phyloP scores from a whole-genome alignment of 345 rosid species.

The Nephelium lappaceum region DNA sequence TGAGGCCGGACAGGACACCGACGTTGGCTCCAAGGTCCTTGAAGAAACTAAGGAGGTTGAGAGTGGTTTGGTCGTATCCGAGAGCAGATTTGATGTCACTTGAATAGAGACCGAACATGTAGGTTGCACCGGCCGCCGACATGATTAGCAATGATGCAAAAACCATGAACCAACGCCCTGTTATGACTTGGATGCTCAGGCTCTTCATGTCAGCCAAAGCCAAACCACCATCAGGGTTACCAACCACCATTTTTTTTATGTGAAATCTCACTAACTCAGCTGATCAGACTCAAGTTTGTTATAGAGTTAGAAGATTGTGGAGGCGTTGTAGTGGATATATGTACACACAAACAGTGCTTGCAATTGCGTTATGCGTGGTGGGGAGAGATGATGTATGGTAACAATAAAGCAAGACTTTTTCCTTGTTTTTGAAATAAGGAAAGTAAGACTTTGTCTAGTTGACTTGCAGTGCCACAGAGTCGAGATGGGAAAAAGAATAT shows the following conservation, averaged over 20 bases:
- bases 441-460: neutral
- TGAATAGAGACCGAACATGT: constrained; percentile 63
- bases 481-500: too few relatives aligned
- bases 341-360: neutral
- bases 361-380: neutral
- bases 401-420: neutral
- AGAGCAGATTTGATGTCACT: constrained; percentile 34
- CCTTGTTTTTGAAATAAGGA: too few relatives aligned
- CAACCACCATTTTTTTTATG: constrained; percentile 32
- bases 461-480: neutral
- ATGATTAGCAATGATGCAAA: constrained; percentile 63
- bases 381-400: neutral
- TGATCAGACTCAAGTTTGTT: neutral
- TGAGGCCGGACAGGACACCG: constrained; percentile 57
- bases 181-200: constrained; percentile 39
- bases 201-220: constrained; percentile 25
- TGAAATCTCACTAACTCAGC: neutral
- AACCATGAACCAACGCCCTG: constrained; percentile 63
- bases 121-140: constrained; percentile 64
- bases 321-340: neutral
- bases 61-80: constrained; percentile 64
- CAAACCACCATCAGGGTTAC: neutral
- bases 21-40: constrained; percentile 64
- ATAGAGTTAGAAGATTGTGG: neutral
- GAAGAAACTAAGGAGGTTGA: constrained; percentile 63